These are phyloP conservation scores for Kalanchoe fedtschenkoi DNA, from an alignment of 164 flowering plant genomes.

Conservation along the genomic window DNA sequence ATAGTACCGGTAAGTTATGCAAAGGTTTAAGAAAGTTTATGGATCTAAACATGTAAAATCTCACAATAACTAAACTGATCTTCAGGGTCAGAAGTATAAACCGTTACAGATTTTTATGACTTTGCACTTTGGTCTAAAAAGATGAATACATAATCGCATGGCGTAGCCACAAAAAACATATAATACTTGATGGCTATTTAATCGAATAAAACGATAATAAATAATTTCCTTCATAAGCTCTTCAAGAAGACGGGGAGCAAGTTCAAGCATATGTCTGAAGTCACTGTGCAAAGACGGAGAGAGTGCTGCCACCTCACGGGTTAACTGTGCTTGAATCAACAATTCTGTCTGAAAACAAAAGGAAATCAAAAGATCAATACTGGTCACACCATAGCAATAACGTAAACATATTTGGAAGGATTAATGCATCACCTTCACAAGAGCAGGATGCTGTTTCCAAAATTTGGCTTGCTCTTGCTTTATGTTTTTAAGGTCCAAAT, in stretches of 20 bases:
- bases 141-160: background rate
- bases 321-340: conserved; percentile 84
- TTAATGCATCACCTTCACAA: conserved; percentile 53
- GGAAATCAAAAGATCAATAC: conserved; percentile 11
- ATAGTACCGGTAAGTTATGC: background rate
- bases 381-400: background rate
- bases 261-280: conserved; percentile 65
- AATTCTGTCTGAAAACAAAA: conserved; percentile 59
- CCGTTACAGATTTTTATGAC: too few relatives aligned
- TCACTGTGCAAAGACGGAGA: conserved; percentile 56
- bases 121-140: background rate
- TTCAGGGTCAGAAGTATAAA: too few relatives aligned
- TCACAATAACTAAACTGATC: too few relatives aligned
- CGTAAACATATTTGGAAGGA: background rate
- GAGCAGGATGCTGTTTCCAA: conserved; percentile 92
- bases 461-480: conserved; percentile 93
- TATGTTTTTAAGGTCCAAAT: conserved; percentile 81
- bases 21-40: background rate
- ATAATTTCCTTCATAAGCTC: conserved; percentile 75
- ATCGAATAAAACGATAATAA: background rate
- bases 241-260: conserved; percentile 94
- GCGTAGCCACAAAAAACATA: too few relatives aligned
- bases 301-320: conserved; percentile 58
- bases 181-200: background rate
- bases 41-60: background rate